Percentiles rank a stretch among this genome's conserved stretches.
phyloP scores from a whole-genome alignment of 192 early-diverging fungal genomes.

The Irineochytrium annulatum region DNA sequence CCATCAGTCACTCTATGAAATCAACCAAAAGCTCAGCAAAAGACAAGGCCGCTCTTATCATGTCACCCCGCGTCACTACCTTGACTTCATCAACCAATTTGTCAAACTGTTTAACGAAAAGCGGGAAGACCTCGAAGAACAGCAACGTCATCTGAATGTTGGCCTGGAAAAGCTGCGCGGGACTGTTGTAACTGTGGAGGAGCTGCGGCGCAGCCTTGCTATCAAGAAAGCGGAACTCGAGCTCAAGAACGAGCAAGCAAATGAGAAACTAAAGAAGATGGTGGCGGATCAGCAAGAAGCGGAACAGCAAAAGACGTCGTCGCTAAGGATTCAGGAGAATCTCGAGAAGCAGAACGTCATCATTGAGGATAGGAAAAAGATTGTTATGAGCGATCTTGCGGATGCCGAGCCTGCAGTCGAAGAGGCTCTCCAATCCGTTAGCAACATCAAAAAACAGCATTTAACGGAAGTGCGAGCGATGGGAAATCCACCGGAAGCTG shows the following conservation, averaged over 20 bases:
- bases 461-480: slow-evolving; percentile 94
- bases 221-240: slow-evolving; percentile 83
- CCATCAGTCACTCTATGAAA: slow-evolving; percentile 82
- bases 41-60: slow-evolving; percentile 78
- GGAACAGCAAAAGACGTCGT: slow-evolving; percentile 79
- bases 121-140: slow-evolving; percentile 92
- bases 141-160: slow-evolving; percentile 96
- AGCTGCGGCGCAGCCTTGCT: slow-evolving; percentile 81
- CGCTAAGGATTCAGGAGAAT: slow-evolving; percentile 70
- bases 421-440: slow-evolving; percentile 92
- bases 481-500: slow-evolving; percentile 93
- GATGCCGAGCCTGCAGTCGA: slow-evolving; percentile 93
- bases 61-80: slow-evolving; percentile 95
- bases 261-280: slow-evolving; percentile 95
- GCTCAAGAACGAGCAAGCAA: slow-evolving; percentile 81
- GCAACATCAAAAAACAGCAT: slow-evolving; percentile 93
- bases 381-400: slow-evolving; percentile 87
- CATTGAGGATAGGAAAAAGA: slow-evolving; percentile 72
- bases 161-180: slow-evolving; percentile 94
- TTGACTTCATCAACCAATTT: slow-evolving; percentile 96
- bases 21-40: slow-evolving; percentile 79
- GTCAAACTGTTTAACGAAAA: slow-evolving; percentile 86
- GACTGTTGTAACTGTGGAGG: slow-evolving; percentile 93
- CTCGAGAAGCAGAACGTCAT: slow-evolving; percentile 69
- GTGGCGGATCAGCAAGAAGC: slow-evolving; percentile 92